phyloP scores from a whole-genome alignment of 2,329 filamentous ascomycete species.

The Delphinella strobiligena region DNA sequence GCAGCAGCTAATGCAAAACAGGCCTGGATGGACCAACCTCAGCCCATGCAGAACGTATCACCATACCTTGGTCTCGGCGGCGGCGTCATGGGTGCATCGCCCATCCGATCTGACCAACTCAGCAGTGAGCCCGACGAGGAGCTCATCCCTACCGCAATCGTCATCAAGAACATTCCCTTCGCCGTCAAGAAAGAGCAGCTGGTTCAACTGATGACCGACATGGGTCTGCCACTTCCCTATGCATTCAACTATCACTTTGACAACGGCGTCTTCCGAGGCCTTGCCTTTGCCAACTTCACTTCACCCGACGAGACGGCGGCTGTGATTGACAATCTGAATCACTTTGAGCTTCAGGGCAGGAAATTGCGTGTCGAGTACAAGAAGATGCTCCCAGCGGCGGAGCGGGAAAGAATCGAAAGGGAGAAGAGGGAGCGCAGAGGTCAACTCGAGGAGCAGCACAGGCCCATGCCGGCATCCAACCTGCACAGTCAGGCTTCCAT shows the following conservation, averaged over 20 bases:
- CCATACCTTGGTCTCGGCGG: conserved; percentile 31
- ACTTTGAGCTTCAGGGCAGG: conserved; percentile 85
- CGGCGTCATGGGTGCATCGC: conserved; percentile 18
- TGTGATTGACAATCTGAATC: conserved; percentile 90
- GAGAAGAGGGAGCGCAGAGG: conserved; percentile 94
- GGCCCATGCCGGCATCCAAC: conserved; percentile 50
- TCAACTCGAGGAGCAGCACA: conserved; percentile 93
- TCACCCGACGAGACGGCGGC: conserved; percentile 85
- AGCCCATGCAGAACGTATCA: conserved; percentile 27
- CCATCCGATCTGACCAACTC: conserved; percentile 33
- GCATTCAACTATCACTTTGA: conserved; percentile 99
- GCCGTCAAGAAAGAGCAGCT: conserved; percentile 95
- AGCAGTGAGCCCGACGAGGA: conserved; percentile 57
- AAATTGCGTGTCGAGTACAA: conserved; percentile 97
- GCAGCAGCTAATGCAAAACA: conserved; percentile 20
- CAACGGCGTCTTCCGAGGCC: conserved; percentile 87
- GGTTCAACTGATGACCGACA: conserved; percentile 83
- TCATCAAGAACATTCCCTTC: conserved; percentile 99
- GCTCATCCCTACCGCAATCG: conserved; percentile 93
- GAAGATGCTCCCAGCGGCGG: conserved; percentile 94
- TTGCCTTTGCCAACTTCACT: conserved; percentile 97
- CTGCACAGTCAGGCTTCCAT: conserved; percentile 79
- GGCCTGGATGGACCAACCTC: conserved; percentile 50
- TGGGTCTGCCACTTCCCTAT: conserved; percentile 88
- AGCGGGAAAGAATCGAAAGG: conserved; percentile 88